phyloP scores from a whole-genome alignment of 2,329 filamentous ascomycete species.

The Fusarium duplospermum region DNA sequence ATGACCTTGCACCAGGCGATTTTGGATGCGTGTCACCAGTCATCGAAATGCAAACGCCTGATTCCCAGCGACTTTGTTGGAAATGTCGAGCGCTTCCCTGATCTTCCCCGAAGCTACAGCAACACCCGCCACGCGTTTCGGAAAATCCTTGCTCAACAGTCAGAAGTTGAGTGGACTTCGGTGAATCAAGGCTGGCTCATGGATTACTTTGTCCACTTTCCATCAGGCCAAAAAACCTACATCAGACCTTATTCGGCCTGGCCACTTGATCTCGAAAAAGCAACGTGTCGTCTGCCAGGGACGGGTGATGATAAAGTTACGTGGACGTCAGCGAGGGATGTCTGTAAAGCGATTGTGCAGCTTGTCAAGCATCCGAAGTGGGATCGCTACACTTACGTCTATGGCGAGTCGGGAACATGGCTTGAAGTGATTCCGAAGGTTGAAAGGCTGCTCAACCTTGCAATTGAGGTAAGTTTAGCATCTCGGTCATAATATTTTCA shows the following conservation, averaged over 20 bases:
- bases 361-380: neutral
- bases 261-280: neutral
- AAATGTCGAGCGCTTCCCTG: neutral
- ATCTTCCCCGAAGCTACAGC: neutral
- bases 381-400: neutral
- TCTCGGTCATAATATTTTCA: accelerated
- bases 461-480: neutral
- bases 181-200: neutral
- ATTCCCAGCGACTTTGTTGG: neutral
- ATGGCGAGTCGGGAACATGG: neutral
- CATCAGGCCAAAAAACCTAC: neutral
- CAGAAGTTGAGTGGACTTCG: neutral
- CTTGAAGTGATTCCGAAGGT: neutral
- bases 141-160: neutral
- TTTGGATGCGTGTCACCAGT: neutral
- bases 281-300: neutral
- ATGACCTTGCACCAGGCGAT: neutral
- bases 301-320: neutral
- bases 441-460: neutral
- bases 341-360: neutral
- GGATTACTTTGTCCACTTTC: neutral
- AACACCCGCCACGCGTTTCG: neutral
- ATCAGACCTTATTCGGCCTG: neutral
- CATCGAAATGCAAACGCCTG: neutral
- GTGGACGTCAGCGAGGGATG: neutral